Evolutionary conservation across 805 yeast species (phyloP).

Genomic region (Saccharomycopsis amapae): DNA sequence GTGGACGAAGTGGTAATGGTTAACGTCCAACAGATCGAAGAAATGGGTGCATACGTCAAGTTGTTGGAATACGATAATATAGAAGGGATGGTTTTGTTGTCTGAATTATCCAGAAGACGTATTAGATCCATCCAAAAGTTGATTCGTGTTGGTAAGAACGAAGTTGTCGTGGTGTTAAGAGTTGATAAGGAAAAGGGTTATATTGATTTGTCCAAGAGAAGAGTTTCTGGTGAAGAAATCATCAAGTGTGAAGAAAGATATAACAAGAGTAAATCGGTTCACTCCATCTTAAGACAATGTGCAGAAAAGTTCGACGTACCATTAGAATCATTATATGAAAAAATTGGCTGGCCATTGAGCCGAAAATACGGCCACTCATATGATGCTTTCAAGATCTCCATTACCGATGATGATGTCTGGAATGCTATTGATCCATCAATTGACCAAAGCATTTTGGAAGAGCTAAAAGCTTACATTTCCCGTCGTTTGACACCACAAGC

Average conservation of each 20-base stretch:
- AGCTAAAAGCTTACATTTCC: slow-evolving; percentile 78
- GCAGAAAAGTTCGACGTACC: slow-evolving; percentile 92
- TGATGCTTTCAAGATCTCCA: slow-evolving; percentile 94
- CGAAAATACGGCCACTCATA: slow-evolving; percentile 94
- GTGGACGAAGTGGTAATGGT: slow-evolving; percentile 99
- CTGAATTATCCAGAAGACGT: slow-evolving; percentile 97
- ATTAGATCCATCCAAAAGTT: slow-evolving; percentile 95
- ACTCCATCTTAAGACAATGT: slow-evolving; percentile 96
- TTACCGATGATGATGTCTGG: slow-evolving; percentile 81
- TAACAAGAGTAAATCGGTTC: slow-evolving; percentile 94
- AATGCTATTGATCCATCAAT: slow-evolving; percentile 62
- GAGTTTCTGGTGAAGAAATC: slow-evolving; percentile 96
- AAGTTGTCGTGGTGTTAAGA: slow-evolving; percentile 94
- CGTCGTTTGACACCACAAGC: slow-evolving; percentile 97
- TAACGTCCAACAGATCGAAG: slow-evolving; percentile 96
- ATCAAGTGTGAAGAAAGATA: slow-evolving; percentile 95
- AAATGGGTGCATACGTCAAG: slow-evolving; percentile 98
- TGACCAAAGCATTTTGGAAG: slow-evolving; percentile 58
- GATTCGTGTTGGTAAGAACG: slow-evolving; percentile 97
- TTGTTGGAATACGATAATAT: slow-evolving; percentile 94
- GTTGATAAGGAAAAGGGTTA: slow-evolving; percentile 98
- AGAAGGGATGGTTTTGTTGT: slow-evolving; percentile 95
- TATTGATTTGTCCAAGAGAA: slow-evolving; percentile 94
- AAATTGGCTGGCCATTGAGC: slow-evolving; percentile 96
- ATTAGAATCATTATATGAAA: slow-evolving; percentile 76